Evolutionary conservation across 139 green algal genomes (phyloP).

Genomic region (Picocystis salinarum): DNA sequence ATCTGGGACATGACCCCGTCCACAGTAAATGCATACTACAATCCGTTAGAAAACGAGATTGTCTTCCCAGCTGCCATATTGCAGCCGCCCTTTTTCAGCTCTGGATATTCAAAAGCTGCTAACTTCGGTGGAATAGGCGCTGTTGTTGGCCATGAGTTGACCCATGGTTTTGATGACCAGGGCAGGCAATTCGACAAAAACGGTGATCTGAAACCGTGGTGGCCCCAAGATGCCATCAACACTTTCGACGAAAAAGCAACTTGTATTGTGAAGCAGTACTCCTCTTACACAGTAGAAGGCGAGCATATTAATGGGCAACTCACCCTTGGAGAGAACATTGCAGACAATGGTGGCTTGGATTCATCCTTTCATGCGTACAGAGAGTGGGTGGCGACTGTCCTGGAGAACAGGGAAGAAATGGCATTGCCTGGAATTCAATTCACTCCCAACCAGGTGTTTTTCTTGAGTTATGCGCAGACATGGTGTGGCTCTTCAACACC

Average conservation of each 20-base stretch:
- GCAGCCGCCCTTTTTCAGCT: constrained; percentile 12
- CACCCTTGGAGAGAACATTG: constrained; percentile 11
- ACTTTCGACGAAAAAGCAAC: constrained; percentile 1
- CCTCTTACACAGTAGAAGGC: neutral
- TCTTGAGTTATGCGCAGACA: too few species aligned
- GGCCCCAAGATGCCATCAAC: constrained; percentile 2
- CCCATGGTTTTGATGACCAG: constrained; percentile 9
- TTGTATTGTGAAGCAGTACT: constrained; percentile 6
- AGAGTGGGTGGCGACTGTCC: too few species aligned
- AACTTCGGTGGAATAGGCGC: constrained; percentile 13
- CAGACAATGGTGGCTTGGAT: constrained; percentile 7
- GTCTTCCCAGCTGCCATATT: constrained; percentile 14
- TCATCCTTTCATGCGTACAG: too few species aligned
- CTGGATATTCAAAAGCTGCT: neutral
- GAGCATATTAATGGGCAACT: constrained; percentile 6
- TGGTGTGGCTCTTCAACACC: neutral
- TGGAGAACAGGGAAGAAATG: too few species aligned
- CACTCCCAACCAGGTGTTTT: too few species aligned
- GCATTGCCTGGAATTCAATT: too few species aligned
- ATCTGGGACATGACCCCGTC: constrained; percentile 12
- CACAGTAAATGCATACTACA: constrained; percentile 13
- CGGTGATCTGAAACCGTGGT: constrained; percentile 8
- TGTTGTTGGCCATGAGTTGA: constrained; percentile 9
- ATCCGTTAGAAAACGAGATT: constrained; percentile 11
- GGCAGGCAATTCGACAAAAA: constrained; percentile 2